phyloP scores from a whole-genome alignment of 352 stramenopile genomes.

The Globisporangium alternatum region DNA sequence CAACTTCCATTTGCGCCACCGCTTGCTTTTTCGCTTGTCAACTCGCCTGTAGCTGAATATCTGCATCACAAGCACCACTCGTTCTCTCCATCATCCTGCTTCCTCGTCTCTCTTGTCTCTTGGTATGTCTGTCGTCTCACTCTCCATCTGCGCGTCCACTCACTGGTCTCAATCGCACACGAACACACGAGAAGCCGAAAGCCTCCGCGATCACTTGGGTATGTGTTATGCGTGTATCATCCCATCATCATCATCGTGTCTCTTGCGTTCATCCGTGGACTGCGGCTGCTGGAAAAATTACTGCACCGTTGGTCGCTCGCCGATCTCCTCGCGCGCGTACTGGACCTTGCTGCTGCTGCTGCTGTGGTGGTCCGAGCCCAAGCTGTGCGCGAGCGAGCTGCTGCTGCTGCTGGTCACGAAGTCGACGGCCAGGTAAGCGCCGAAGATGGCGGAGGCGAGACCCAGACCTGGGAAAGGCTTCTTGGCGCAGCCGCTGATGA shows the following conservation, averaged over 20 bases:
- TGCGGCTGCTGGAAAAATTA: slow-evolving; percentile 15
- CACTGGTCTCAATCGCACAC: background rate
- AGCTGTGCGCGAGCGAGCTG: slow-evolving; percentile 27
- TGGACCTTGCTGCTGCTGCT: slow-evolving; percentile 45
- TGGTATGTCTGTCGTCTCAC: background rate
- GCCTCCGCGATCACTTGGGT: background rate
- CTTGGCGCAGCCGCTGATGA: slow-evolving; percentile 79
- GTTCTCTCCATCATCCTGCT: background rate
- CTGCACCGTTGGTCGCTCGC: slow-evolving; percentile 52
- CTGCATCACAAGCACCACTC: background rate
- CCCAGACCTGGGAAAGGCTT: slow-evolving; percentile 83
- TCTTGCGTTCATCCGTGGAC: background rate
- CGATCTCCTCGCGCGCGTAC: slow-evolving; percentile 57
- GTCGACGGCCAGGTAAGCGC: slow-evolving; percentile 75
- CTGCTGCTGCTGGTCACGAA: slow-evolving; percentile 43
- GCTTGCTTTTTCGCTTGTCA: background rate
- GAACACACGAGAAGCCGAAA: background rate
- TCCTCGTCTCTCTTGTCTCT: background rate
- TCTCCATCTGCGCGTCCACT: background rate
- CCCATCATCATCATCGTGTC: background rate
- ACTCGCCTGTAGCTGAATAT: background rate
- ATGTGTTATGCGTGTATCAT: background rate
- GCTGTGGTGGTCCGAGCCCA: slow-evolving; percentile 23
- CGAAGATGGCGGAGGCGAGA: slow-evolving; percentile 74
- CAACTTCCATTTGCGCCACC: background rate